Evolutionary conservation across 73 alveolate genomes (phyloP), one percentile per base, ranked within the genome.

Genomic region (Paraurostyla sp.): DNA sequence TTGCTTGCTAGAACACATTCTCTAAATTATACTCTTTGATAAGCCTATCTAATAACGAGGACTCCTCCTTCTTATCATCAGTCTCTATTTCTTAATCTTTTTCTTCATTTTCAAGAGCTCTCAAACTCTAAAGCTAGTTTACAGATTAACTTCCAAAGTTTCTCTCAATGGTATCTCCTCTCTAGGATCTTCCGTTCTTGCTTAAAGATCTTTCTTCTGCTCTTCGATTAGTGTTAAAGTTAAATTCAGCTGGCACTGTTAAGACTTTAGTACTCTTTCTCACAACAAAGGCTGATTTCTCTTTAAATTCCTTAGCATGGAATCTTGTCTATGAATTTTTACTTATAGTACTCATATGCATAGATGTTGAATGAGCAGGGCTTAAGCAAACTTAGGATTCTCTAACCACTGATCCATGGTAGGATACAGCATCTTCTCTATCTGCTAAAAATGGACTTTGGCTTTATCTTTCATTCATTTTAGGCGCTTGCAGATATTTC

Each of bases 11-110:
- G 23, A 65, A 65, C 41, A 65, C 82, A 18, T 65, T 58, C 58
- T 73, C 86, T 9, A 73, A 29, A 38, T 73, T 78, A 78, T 78
- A 78, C 29, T 78, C 89, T 25, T 35, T 78, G 49, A 78, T 49
- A 11, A 78, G 78, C 46, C 50, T 50, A 29, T 78, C 60, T 7
- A 78, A 41, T 29, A 78, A 40, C 33, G 80, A 29, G 3, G 52
- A 51, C 46, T 46, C 42, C 52, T 78, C 38, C 22, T 36, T 38
- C 23, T 78, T 23, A 23, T 13, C 33, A 13, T 56, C 73, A 56
- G 22, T 9, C 73, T 56, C 38, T 56, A 9, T 13, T 56, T 56
- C 9, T 46, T 13, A 45, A 9, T 73, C 52, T 11, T 9, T 13
- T 3, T 69, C 58, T 41, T n/a, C 62, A 38, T 42, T 11, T 60